A percentile compares a stretch with the other conserved stretches of the same genome.
Evolutionary conservation across 139 green algal genomes (phyloP).

Genomic region (Closterium sp.): DNA sequence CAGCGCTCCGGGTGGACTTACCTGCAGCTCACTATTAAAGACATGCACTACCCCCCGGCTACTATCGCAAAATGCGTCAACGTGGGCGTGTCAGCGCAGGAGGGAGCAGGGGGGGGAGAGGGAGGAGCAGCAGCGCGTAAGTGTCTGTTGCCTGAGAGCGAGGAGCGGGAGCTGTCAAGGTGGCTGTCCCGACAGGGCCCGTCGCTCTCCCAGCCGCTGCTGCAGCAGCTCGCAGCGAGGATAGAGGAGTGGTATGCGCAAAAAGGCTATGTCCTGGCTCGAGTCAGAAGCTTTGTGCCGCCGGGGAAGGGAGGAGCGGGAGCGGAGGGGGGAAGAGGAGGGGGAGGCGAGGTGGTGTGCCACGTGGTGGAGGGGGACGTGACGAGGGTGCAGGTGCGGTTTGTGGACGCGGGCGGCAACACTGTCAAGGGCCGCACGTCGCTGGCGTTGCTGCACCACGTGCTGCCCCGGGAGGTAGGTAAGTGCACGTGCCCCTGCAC

Average conservation of each 20-base stretch:
- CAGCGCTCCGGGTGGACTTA: neutral
- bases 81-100: neutral
- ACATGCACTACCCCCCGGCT: neutral
- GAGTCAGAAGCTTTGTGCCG: neutral
- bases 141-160: conserved; percentile 14
- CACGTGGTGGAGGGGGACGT: conserved; percentile 7
- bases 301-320: neutral
- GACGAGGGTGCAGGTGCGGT: neutral
- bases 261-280: conserved; percentile 59
- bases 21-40: neutral
- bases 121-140: neutral
- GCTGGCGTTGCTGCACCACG: neutral
- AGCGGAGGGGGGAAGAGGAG: neutral
- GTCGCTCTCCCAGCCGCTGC: neutral
- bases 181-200: neutral
- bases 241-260: conserved; percentile 75
- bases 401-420: neutral
- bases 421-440: neutral
- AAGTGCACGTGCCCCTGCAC: too few species aligned
- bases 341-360: conserved; percentile 12
- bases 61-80: neutral
- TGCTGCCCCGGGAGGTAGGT: neutral
- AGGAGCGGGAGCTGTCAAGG: conserved; percentile 15
- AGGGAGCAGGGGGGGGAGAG: neutral
- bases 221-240: conserved; percentile 54